A percentile compares a stretch with the other conserved stretches of the same genome.
These are phyloP conservation scores for Colletotrichum caudatum DNA, from an alignment of 2,329 filamentous ascomycete genomes.

Conservation along the genomic window DNA sequence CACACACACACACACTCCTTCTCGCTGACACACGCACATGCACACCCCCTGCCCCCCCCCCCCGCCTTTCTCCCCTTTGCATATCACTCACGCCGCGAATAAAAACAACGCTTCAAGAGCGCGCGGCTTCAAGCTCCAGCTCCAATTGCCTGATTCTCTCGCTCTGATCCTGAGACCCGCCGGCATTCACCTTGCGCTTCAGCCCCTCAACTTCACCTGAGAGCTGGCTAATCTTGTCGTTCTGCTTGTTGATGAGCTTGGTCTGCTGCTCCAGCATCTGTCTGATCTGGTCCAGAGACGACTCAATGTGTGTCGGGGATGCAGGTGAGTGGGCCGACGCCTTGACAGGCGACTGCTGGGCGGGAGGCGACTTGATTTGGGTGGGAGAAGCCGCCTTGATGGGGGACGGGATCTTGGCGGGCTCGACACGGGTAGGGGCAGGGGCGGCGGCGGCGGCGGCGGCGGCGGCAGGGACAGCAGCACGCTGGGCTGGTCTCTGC, in stretches of 20 bases:
- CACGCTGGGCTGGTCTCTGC: slow-evolving; percentile 77
- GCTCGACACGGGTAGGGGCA: slow-evolving; percentile 53
- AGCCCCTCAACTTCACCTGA: slow-evolving; percentile 82
- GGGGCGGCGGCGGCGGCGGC: slow-evolving; percentile 50
- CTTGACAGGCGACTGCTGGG: slow-evolving; percentile 38
- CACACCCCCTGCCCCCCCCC: not conserved
- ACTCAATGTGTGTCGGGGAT: slow-evolving; percentile 62
- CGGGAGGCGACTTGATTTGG: slow-evolving; percentile 42
- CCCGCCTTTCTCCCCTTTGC: not conserved
- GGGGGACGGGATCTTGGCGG: slow-evolving; percentile 59
- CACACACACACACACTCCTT: not conserved
- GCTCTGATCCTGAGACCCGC: slow-evolving; percentile 70
- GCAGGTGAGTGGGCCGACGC: slow-evolving; percentile 45
- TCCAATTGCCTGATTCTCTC: slow-evolving; percentile 76
- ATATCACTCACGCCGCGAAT: slow-evolving; percentile 15
- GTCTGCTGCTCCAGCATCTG: slow-evolving; percentile 81
- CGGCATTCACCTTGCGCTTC: slow-evolving; percentile 77
- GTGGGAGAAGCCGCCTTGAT: slow-evolving; percentile 55
- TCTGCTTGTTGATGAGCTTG: slow-evolving; percentile 81
- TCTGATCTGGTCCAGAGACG: slow-evolving; percentile 82
- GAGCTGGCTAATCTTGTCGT: slow-evolving; percentile 77
- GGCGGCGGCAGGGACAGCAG: slow-evolving; percentile 49
- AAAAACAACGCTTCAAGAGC: slow-evolving; percentile 58
- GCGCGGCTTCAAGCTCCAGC: slow-evolving; percentile 73
- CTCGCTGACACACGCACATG: slow-evolving; percentile 2